Base-by-base conservation (phyloP, 345 rosid genomes). In the Theobroma cacao region DNA sequence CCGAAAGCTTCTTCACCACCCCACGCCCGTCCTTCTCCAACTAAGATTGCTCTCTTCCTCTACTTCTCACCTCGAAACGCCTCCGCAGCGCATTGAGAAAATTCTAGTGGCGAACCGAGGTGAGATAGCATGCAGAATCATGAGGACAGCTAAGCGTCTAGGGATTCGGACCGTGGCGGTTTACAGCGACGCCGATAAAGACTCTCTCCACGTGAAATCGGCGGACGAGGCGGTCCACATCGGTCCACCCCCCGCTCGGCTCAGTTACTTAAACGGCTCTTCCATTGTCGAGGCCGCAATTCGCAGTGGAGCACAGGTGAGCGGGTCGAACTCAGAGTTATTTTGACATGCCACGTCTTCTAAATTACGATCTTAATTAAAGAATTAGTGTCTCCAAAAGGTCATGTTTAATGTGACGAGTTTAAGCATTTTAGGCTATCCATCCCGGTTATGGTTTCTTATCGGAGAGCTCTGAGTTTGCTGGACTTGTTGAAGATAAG, bases 381-480 rank as follows among this genome's bases (percentile, higher is more conserved):
- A 31, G 28, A 12, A 41, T 41, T 7, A 26, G 24, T 15, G 2
- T 71, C 17, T 71, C 61, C 33, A 28, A 50, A 30, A 9, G 38
- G 10, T 10, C 26, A 11, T 71, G 28, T 31, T 71, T 72, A 20
- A 20, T 72, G 43, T 52, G 47, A 72, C 34, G 75, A 33, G 12
- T 33, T 52, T 33, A 34, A 33, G 17, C 45, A 31, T 52, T 70
- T 75, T 84, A 95, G 99, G 98, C 98, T 76, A 84, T 95, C 81
- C 97, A 92, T 80, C 97, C 99, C 71, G 97, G 96, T 47, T 93
- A 93, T 74, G 98, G 98, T 17, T 95, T 95, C 88, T 82, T 93
- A 79, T 95, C 97, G 8, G 98, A 95, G 85, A 91, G 96, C 81
- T 85, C 94, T 4, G 90, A 90, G 26, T 95, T 95, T 81, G 94